Evolutionary conservation across 2,329 filamentous ascomycete genomes (phyloP), one percentile per base, ranked within the genome.

Genomic region (Fusarium globosum): DNA sequence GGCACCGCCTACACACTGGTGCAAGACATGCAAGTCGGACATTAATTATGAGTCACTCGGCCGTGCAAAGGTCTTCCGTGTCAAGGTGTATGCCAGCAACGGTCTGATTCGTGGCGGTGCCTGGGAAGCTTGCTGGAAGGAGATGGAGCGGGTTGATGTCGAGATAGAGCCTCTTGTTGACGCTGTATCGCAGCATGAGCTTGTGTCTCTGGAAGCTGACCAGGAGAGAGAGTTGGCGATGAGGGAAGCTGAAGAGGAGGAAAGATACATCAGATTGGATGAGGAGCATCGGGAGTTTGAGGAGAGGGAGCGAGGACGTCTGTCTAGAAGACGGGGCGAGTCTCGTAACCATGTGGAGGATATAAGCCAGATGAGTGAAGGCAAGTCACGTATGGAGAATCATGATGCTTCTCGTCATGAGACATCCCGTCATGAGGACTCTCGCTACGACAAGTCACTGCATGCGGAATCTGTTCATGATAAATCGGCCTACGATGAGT

Each of bases 131-230:
- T 96, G 94, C 66, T 99, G 96, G 96, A 93, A 90, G 76, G 96
- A 98, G 82, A 99, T 99, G 96, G 96, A 99, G 83, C 90, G 96
- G n/a, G 94, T 98, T 1, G 96, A 99, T 79, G 94, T 97, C 4
- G 96, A 98, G 82, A 90, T 99, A 59, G 90, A 93, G 77, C 93
- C 96, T 7, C 89, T 92, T 78, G 87, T 95, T 16, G 88, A 90
- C 23, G 81, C 88, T 0, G 82, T 85, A 3, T 79, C 92, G 18
- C 87, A 90, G 61, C 86, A 87, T 23, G 89, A 90, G 73, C 83
- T 95, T 26, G 88, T 91, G 66, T 84, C 83, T n/a, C 82, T 91
- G 14, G 85, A 84, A 42, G 82, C 83, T 13, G 82, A 84, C 41
- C 83, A 85, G 63, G 83, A 88, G 79, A 83, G 79, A 61, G 81